phyloP scores from a whole-genome alignment of 208 protist species.

The Trypanosoma lewisi region DNA sequence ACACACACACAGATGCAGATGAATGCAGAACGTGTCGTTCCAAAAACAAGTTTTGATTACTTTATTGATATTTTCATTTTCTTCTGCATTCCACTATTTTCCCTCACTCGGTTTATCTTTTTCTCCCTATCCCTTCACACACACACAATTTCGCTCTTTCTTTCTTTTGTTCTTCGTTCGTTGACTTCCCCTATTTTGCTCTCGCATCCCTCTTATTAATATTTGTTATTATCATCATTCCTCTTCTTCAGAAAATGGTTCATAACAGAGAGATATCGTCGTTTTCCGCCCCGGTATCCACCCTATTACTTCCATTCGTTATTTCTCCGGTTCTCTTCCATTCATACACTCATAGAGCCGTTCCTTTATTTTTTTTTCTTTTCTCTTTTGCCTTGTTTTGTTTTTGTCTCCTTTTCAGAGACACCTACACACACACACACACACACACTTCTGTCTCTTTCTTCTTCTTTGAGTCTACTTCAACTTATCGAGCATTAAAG shows the following conservation, averaged over 20 bases:
- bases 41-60: too few relatives aligned
- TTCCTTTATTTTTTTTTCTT: constrained; percentile 1
- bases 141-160: background rate
- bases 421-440: background rate
- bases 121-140: background rate
- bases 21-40: too few relatives aligned
- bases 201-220: too few relatives aligned
- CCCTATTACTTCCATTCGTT: background rate
- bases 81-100: too few relatives aligned
- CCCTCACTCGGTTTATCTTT: background rate
- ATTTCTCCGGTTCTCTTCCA: too few relatives aligned
- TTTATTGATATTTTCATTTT: too few relatives aligned
- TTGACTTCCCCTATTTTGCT: background rate
- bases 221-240: background rate
- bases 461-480: constrained; percentile 9
- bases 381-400: constrained; percentile 3
- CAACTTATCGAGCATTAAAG: constrained; percentile 6
- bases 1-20: too few relatives aligned
- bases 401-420: background rate
- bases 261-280: background rate
- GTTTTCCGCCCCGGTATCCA: background rate
- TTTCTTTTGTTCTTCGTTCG: background rate
- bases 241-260: background rate
- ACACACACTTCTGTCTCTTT: background rate
- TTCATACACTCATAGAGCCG: too few relatives aligned